Percentiles rank a stretch among this genome's conserved stretches.
Evolutionary conservation across 2,329 filamentous ascomycete genomes (phyloP).

Genomic region (Helotiales sp.): DNA sequence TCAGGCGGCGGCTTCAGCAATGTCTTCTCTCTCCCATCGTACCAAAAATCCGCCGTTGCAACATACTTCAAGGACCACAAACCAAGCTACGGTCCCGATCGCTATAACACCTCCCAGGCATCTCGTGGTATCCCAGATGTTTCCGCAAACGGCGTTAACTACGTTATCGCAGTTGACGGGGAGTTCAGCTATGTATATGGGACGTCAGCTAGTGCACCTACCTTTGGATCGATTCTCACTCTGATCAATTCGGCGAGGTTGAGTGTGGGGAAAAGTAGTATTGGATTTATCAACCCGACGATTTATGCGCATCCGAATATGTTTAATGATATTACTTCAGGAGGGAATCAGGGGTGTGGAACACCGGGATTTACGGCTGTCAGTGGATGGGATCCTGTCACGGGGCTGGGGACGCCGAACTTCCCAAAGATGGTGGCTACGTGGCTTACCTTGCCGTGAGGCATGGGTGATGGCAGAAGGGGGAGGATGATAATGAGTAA

Average conservation of each 20-base stretch:
- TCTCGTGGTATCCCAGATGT: constrained; percentile 49
- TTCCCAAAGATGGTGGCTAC: constrained; percentile 9
- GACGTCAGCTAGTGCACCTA: constrained; percentile 1
- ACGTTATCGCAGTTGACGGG: constrained; percentile 46
- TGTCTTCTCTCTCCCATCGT: constrained; percentile 41
- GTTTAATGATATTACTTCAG: constrained; percentile 7
- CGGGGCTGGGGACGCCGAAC: constrained; percentile 10
- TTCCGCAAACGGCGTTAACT: constrained; percentile 45
- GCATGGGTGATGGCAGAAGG: too few species aligned
- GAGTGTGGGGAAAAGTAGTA: constrained; percentile 1
- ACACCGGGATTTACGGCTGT: constrained; percentile 5
- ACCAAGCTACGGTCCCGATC: neutral
- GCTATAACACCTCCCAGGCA: constrained; percentile 4
- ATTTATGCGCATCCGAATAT: constrained; percentile 3
- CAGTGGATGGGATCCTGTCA: constrained; percentile 7
- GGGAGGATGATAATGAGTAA: too few species aligned
- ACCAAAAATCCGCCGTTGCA: constrained; percentile 5
- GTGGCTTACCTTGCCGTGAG: too few species aligned
- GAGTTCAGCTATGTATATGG: constrained; percentile 33
- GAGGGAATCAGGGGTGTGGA: constrained; percentile 7
- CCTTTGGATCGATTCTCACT: constrained; percentile 4
- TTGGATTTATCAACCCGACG: constrained; percentile 11
- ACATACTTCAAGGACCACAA: neutral
- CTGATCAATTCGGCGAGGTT: constrained; percentile 9
- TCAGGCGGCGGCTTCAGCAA: constrained; percentile 72